A percentile compares a stretch with the other conserved stretches of the same genome.
Conservation (phyloP, 108 stramenopile genomes). For the Pseudonitzschia pungens region DNA sequence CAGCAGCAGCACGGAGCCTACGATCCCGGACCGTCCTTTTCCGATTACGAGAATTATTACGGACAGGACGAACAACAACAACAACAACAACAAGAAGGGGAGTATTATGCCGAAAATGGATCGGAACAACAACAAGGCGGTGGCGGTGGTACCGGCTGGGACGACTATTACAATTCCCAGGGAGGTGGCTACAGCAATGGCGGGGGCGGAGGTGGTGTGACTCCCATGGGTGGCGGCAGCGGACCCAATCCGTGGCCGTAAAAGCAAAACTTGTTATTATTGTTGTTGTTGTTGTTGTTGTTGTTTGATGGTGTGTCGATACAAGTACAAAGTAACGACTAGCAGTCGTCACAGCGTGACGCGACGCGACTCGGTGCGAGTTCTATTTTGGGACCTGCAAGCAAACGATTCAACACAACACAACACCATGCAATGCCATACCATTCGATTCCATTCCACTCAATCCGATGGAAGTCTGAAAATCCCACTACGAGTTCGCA, state of each 20-base stretch:
- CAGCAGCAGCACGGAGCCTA: background rate
- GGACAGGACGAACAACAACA: background rate
- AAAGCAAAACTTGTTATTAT: too few species aligned
- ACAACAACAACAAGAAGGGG: background rate
- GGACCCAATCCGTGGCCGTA: slow-evolving; percentile 5
- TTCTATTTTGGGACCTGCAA: too few species aligned
- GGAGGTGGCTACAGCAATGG: background rate
- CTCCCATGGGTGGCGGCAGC: slow-evolving; percentile 4
- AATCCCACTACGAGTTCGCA: too few species aligned
- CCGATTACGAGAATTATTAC: background rate
- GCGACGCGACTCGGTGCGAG: too few species aligned
- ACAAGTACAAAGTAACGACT: too few species aligned
- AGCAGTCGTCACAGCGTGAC: too few species aligned
- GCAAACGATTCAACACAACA: too few species aligned
- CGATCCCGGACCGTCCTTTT: slow-evolving; percentile 6
- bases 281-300: too few species aligned
- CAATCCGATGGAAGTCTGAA: too few species aligned
- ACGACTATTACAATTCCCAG: background rate
- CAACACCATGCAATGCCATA: too few species aligned
- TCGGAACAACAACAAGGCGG: background rate
- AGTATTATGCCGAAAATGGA: background rate
- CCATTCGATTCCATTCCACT: too few species aligned
- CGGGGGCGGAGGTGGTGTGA: background rate
- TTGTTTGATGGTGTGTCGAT: too few species aligned
- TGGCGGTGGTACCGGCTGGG: background rate